Percentiles rank a stretch among this genome's conserved stretches.
Evolutionary conservation across 768 basidiomycete species (phyloP).

Genomic region (Tephrocybe rancida): DNA sequence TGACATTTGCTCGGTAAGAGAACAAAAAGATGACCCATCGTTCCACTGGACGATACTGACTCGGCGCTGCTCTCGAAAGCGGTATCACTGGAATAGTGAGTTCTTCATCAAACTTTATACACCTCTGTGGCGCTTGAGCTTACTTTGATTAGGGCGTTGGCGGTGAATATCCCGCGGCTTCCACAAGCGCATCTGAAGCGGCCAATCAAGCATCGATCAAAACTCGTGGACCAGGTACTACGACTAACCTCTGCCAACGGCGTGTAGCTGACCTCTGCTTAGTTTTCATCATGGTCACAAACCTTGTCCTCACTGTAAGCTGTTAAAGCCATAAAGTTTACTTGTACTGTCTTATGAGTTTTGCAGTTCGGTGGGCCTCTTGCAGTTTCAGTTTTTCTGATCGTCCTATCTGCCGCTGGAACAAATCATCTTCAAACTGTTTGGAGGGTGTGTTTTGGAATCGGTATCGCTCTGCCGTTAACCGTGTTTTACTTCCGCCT

Average conservation of each 20-base stretch:
- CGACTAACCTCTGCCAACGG: slow-evolving; percentile 1
- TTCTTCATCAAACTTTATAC: slow-evolving; percentile 30
- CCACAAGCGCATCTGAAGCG: slow-evolving; percentile 68
- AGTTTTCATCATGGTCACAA: slow-evolving; percentile 80
- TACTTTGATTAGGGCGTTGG: slow-evolving; percentile 61
- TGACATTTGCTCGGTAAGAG: slow-evolving; percentile 56
- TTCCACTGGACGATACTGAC: background rate
- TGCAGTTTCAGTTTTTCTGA: slow-evolving; percentile 65
- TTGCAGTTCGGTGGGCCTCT: slow-evolving; percentile 65
- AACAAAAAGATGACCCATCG: slow-evolving; percentile 24
- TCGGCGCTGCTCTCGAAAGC: background rate
- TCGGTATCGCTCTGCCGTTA: slow-evolving; percentile 64
- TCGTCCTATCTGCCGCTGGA: slow-evolving; percentile 69
- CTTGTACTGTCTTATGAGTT: slow-evolving; percentile 1
- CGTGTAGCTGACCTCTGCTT: slow-evolving; percentile 4
- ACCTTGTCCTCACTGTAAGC: slow-evolving; percentile 64
- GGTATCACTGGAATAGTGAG: slow-evolving; percentile 64
- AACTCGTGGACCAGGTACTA: slow-evolving; percentile 58
- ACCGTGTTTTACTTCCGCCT: slow-evolving; percentile 74
- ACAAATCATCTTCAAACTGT: slow-evolving; percentile 61
- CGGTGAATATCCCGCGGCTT: slow-evolving; percentile 78
- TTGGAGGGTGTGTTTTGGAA: slow-evolving; percentile 68
- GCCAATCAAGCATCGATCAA: slow-evolving; percentile 69
- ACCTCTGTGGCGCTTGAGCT: background rate
- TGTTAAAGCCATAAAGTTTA: background rate